Conservation (phyloP, 169 alveolate species). For the Eimeria maxima region DNA sequence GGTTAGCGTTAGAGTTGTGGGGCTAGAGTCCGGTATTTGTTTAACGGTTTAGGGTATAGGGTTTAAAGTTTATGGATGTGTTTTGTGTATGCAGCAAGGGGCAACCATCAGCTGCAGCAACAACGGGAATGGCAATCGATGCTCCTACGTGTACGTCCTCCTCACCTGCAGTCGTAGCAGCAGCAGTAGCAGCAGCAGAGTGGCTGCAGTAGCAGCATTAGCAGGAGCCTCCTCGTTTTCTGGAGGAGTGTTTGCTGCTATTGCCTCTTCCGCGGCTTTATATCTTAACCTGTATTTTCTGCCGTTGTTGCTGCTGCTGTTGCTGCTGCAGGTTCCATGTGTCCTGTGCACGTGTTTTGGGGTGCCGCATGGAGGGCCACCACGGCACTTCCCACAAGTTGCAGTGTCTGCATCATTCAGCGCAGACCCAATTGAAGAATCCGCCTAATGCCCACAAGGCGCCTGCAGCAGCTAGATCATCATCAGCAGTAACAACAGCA, state of each 20-base stretch:
- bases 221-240: neutral
- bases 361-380: conserved; percentile 79
- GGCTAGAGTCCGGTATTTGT: too few species aligned
- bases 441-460: neutral
- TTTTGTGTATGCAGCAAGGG: conserved; percentile 71
- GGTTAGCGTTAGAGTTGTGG: neutral
- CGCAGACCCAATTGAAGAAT: neutral
- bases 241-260: neutral
- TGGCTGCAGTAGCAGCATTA: neutral
- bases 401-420: conserved; percentile 8
- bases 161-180: conserved; percentile 1
- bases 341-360: conserved; percentile 75
- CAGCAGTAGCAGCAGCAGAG: conserved; percentile 59
- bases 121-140: conserved; percentile 70
- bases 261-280: too few species aligned
- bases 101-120: conserved; percentile 72
- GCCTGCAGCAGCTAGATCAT: conserved; percentile 32
- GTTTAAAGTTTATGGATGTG: neutral
- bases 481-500: neutral
- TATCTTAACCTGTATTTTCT: too few species aligned
- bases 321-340: conserved; percentile 78
- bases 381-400: conserved; percentile 52
- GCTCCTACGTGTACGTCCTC: conserved; percentile 71
- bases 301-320: conserved; percentile 34
- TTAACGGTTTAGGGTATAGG: too few species aligned